Percentiles rank a stretch among this genome's conserved stretches.
phyloP scores from a whole-genome alignment of 225 moss, liverwort and hornwort genomes.

The Asterella californica region DNA sequence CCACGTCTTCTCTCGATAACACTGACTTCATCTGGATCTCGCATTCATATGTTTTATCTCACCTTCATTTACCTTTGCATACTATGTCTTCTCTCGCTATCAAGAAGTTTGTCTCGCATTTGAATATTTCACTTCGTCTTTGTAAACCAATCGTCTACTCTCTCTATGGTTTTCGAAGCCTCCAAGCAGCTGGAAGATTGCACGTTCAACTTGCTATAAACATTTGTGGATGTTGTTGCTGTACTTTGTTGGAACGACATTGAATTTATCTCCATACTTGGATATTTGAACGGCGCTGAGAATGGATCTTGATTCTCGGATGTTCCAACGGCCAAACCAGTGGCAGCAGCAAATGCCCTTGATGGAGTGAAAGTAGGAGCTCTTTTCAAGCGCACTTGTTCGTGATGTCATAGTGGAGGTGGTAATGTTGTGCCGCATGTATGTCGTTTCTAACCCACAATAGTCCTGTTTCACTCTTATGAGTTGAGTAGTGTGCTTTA shows the following conservation, averaged over 20 bases:
- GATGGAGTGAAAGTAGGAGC: constrained; percentile 37
- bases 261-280: neutral
- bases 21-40: no score
- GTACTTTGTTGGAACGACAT: neutral
- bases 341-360: constrained; percentile 28
- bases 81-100: no score
- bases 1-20: no score
- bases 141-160: no score
- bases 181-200: neutral
- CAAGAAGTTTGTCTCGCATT: no score
- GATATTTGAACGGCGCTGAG: neutral
- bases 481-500: no score
- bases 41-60: no score
- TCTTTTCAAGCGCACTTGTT: constrained; percentile 61
- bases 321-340: constrained; percentile 20
- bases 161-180: no score
- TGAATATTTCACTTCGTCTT: no score
- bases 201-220: neutral
- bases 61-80: no score
- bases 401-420: constrained; percentile 86
- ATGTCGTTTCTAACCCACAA: constrained; percentile 1
- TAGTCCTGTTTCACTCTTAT: no score
- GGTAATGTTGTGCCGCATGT: constrained; percentile 89
- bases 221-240: neutral
- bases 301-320: neutral